Conservation (phyloP, 1,284 basidiomycete genomes). For the Phlebopus sp. region DNA sequence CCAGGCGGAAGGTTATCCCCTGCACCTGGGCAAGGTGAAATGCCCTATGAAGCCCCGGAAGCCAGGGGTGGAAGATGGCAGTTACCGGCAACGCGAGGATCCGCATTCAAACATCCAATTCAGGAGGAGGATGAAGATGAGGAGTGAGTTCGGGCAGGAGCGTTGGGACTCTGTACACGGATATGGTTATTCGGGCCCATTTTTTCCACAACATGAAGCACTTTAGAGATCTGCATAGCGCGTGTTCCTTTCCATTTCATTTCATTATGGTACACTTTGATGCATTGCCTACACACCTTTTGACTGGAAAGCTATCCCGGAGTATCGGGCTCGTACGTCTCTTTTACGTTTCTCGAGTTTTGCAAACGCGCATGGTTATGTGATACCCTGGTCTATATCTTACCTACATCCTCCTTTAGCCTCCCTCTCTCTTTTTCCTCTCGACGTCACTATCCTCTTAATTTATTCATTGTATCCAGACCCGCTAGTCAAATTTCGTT, state of each 20-base stretch:
- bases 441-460: neutral
- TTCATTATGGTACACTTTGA: slow-evolving; percentile 16
- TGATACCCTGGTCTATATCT: slow-evolving; percentile 21
- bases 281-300: slow-evolving; percentile 16
- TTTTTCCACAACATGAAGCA: slow-evolving; percentile 7
- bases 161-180: slow-evolving; percentile 6
- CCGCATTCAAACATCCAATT: slow-evolving; percentile 62
- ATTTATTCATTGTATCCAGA: neutral
- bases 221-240: slow-evolving; percentile 5
- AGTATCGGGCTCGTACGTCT: neutral
- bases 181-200: slow-evolving; percentile 5
- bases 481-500: no score
- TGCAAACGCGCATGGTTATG: slow-evolving; percentile 12
- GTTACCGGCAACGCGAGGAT: slow-evolving; percentile 60
- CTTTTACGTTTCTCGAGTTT: neutral
- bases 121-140: slow-evolving; percentile 77
- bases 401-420: slow-evolving; percentile 8
- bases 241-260: slow-evolving; percentile 7
- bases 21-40: slow-evolving; percentile 44
- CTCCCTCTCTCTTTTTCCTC: neutral
- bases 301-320: neutral
- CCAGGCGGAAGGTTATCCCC: slow-evolving; percentile 58
- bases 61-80: slow-evolving; percentile 54
- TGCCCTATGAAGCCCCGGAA: slow-evolving; percentile 46
- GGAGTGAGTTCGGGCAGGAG: slow-evolving; percentile 46